Evolutionary conservation across 441 rosid genomes (phyloP), one percentile per base, ranked within the genome.

Genomic region (Kokia cookei): DNA sequence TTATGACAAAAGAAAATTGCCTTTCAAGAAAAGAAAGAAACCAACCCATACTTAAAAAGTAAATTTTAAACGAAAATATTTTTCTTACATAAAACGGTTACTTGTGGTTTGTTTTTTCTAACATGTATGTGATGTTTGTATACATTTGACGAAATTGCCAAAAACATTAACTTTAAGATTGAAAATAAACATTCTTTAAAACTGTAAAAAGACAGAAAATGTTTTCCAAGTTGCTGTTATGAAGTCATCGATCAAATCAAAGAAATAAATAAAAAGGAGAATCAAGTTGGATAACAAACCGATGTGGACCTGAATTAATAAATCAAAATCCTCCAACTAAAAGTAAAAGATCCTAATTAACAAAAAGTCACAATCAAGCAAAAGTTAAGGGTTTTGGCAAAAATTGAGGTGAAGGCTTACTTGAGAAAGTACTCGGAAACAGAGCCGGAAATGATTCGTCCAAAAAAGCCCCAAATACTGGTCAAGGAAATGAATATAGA

Each of bases 401-500:
- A 42, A 68, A 40, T 22, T 6, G 9, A 65, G 9, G 4, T 22
- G 11, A 2, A 6, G 69, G 29, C 99, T 86, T 87, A 94, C 99
- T 84, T 91, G 88, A 94, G 74, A 37, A 86, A 87, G 77, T 89
- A 74, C 75, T 94, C 99, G 0, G 99, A 94, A 12, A 87, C 85
- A 0, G 90, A 77, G 14, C 99, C 99, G 42, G 99, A 93, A 57
- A 81, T 61, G 68, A 94, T 93, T 35, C 99, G 78, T 4, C 99
- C 99, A 32, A 94, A 94, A 76, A 94, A 93, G 0, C 99, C 99
- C 91, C 93, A 93, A 62, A 94, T 89, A 61, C 99, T 94, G 0
- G 88, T 90, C 72, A 94, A 76, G 0, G 99, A 93, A 35, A 94
- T 89, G 69, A 94, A 94, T 0, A 93, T 85, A 0, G 99, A 93